Evolutionary conservation across 2,329 filamentous ascomycete species (phyloP).

Genomic region (Penicillium crustosum): DNA sequence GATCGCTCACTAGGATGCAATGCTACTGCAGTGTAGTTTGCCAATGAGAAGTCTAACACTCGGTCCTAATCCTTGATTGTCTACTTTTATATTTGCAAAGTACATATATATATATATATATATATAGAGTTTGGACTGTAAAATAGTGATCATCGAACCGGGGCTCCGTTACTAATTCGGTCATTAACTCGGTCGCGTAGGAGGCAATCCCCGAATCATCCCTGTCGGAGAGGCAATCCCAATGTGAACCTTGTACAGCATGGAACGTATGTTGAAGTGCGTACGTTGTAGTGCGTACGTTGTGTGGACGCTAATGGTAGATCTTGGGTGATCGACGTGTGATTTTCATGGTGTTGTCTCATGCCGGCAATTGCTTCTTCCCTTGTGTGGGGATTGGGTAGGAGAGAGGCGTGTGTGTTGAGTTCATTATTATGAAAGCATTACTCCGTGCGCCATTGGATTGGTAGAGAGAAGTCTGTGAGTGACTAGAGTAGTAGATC

Average conservation of each 20-base stretch:
- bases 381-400: slow-evolving; percentile 11
- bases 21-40: neutral
- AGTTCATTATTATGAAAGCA: neutral
- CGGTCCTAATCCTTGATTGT: neutral
- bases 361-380: slow-evolving; percentile 16
- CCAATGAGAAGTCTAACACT: neutral
- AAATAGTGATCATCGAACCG: neutral
- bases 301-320: slow-evolving; percentile 14
- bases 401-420: neutral
- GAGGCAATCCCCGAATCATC: neutral
- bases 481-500: slow-evolving; percentile 15
- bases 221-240: neutral
- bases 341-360: neutral
- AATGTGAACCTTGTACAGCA: neutral
- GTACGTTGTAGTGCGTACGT: neutral
- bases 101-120: neutral
- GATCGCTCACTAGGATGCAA: neutral
- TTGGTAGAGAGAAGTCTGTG: neutral
- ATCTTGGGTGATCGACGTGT: slow-evolving; percentile 21
- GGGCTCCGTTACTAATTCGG: neutral
- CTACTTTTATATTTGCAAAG: neutral
- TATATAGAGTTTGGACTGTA: neutral
- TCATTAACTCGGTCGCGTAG: neutral
- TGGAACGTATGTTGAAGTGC: neutral
- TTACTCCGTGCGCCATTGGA: neutral